Evolutionary conservation across 257 asterid genomes (phyloP), one percentile per base, ranked within the genome.

Genomic region (Eucommia ulmoides): DNA sequence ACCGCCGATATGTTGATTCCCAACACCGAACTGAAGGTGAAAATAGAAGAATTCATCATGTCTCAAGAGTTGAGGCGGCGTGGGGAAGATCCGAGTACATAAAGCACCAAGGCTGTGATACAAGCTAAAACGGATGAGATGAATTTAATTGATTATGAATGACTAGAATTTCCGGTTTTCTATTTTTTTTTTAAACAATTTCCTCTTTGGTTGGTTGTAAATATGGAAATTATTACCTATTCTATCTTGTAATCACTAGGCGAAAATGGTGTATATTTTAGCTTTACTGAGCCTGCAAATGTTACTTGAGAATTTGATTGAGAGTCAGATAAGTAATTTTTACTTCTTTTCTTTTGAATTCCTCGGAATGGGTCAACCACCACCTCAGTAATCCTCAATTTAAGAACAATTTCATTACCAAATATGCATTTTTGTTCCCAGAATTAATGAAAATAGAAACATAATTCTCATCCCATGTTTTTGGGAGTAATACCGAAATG

Each of bases 1-100:
- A 74, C 94, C 3, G 64, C 59, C 69, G 98, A 91, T 59, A 86
- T 91, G 98, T 56, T 91, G 66, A 91, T 86, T 70, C 80, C 96
- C 0, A 64, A 83, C 62, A 76, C 74, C 20, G 93, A 86, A 65
- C 70, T 91, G 61, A 91, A 91, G 82, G 83, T 87, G 0, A 79
- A 58, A 65, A 91, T 85, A 1, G 93, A 85, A 52, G 93, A 79
- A 24, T 91, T 80, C 33, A 55, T 86, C 16, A 68, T 64, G 62
- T 78, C 93, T 26, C 85, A 66, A 42, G 65, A 73, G 45, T 1
- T 47, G 71, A 73, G 67, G 56, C 71, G 59, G 63, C 82, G 41
- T 10, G 71, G 76, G 33, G 75, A 68, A 49, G 68, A 73, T 45
- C 45, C 71, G 74, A 69, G 65, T 22, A 20, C 52, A 62, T 81